Base-by-base conservation (phyloP, 2,329 filamentous ascomycete species). In the Alternaria gansuensis region DNA sequence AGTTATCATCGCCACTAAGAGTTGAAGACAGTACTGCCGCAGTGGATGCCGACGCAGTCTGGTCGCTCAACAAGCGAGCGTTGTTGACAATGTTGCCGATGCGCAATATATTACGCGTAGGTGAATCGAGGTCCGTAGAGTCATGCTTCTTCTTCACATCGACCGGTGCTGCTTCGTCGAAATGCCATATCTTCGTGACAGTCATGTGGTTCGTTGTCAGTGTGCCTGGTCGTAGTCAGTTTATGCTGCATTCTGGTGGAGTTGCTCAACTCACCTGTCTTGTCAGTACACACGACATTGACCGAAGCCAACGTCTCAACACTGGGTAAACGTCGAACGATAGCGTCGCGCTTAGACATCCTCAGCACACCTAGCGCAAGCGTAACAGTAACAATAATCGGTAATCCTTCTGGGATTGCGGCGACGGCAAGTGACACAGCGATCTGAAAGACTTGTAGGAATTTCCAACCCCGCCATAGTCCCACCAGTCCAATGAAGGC, bases 151-250 rank as follows among this genome's bases (percentile, higher is more conserved):
- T 82, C 54, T 82, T 81, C 9, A 88, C 82, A 51, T 88, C 84
- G 34, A 87, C 82, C 6, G 87, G 84, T 55, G 80, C 75, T 5
- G 78, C 66, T 41, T 86, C 85, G 64, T 93, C 92, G 76, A 96
- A 96, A 75, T 94, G 91, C 95, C 95, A 99, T 82, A 99, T 88
- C 73, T 95, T 96, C 14, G 93, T 93, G 0, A 93, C 93, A 0
- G 95, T 96, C 95, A 99, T 98, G 75, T 99, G 95, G 75, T 98
- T 99, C 75, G 93, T 93, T 0, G 95, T 99, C 60, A 99, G 81
- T 1, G 95, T 99, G 31, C 94, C 89, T 89, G 45, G 6, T 44
- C 7, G 24, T 53, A 37, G 63, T 62, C 7, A 52, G 57, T 28
- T 39, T 17, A 26, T 45, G 24, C 3, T 23, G 3, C 3, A 11